Percentiles rank a stretch among this genome's conserved stretches.
These are phyloP conservation scores for Epichloe typhina DNA, from an alignment of 2,329 filamentous ascomycete genomes.

Conservation along the genomic window DNA sequence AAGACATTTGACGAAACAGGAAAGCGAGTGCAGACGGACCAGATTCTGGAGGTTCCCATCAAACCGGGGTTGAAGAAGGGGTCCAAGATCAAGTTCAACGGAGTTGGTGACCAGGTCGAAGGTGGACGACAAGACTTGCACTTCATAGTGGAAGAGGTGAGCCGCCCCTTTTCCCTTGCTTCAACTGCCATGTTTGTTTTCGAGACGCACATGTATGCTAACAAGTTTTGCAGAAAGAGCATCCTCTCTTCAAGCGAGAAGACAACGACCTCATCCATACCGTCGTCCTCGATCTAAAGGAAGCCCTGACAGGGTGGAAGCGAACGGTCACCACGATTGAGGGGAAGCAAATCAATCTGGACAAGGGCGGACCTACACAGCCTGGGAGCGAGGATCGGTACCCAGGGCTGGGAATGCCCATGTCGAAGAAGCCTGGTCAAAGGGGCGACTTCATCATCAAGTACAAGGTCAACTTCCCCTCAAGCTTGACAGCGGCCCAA, in stretches of 20 bases:
- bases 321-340: slow-evolving; percentile 90
- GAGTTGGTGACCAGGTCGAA: slow-evolving; percentile 95
- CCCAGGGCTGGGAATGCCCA: slow-evolving; percentile 83
- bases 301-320: slow-evolving; percentile 88
- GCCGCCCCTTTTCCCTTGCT: slow-evolving; percentile 13
- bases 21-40: slow-evolving; percentile 76
- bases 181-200: too few relatives aligned
- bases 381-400: slow-evolving; percentile 72
- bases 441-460: slow-evolving; percentile 86
- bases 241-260: slow-evolving; percentile 72
- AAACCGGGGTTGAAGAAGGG: slow-evolving; percentile 93
- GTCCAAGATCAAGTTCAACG: slow-evolving; percentile 95
- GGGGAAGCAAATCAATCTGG: slow-evolving; percentile 67
- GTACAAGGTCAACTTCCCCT: slow-evolving; percentile 89
- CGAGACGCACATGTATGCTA: slow-evolving; percentile 2
- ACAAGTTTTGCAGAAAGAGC: slow-evolving; percentile 53
- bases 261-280: slow-evolving; percentile 75
- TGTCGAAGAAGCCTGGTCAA: slow-evolving; percentile 75
- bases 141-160: slow-evolving; percentile 87
- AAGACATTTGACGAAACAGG: slow-evolving; percentile 83
- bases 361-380: slow-evolving; percentile 72
- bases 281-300: slow-evolving; percentile 77
- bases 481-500: slow-evolving; percentile 59
- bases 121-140: slow-evolving; percentile 91
- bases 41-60: slow-evolving; percentile 87